These are phyloP conservation scores for Phialophora chinensis DNA, from an alignment of 2,329 filamentous ascomycete genomes.

Conservation along the genomic window DNA sequence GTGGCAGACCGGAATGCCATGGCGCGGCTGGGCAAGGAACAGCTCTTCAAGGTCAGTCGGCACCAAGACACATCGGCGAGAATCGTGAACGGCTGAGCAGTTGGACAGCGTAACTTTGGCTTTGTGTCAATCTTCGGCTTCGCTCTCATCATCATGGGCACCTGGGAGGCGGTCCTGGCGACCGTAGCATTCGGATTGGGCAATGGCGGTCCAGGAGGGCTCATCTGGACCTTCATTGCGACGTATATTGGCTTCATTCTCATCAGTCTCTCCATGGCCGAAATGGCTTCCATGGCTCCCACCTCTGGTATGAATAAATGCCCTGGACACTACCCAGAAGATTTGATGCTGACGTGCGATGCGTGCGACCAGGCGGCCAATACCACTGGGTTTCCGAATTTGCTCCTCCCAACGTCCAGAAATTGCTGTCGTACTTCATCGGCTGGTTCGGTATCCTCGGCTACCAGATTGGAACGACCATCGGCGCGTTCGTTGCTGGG, in stretches of 20 bases:
- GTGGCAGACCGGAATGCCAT: conserved; percentile 29
- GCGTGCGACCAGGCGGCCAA: conserved; percentile 49
- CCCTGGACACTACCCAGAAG: not conserved
- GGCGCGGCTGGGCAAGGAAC: conserved; percentile 45
- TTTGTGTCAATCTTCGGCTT: conserved; percentile 55
- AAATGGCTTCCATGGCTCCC: conserved; percentile 55
- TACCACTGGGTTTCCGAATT: conserved; percentile 66
- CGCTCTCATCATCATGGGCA: conserved; percentile 51
- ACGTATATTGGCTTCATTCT: conserved; percentile 53
- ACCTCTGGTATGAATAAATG: conserved; percentile 38
- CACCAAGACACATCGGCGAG: not conserved
- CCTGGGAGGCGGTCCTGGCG: conserved; percentile 53
- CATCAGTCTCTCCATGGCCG: conserved; percentile 53
- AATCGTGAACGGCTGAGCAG: not conserved
- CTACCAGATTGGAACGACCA: conserved; percentile 44
- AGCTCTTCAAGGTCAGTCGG: conserved; percentile 46
- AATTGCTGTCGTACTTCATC: conserved; percentile 54
- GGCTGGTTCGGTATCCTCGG: conserved; percentile 42
- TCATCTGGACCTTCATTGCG: conserved; percentile 60
- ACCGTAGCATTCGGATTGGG: conserved; percentile 41
- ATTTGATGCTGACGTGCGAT: conserved; percentile 32
- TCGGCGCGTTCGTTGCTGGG: conserved; percentile 41
- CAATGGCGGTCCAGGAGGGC: conserved; percentile 60
- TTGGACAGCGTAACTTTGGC: conserved; percentile 51
- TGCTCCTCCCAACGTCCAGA: conserved; percentile 51